Percentiles rank a stretch among this genome's conserved stretches.
Evolutionary conservation across 225 moss, liverwort and hornwort genomes (phyloP).

Genomic region (Takakia lepidozioides): DNA sequence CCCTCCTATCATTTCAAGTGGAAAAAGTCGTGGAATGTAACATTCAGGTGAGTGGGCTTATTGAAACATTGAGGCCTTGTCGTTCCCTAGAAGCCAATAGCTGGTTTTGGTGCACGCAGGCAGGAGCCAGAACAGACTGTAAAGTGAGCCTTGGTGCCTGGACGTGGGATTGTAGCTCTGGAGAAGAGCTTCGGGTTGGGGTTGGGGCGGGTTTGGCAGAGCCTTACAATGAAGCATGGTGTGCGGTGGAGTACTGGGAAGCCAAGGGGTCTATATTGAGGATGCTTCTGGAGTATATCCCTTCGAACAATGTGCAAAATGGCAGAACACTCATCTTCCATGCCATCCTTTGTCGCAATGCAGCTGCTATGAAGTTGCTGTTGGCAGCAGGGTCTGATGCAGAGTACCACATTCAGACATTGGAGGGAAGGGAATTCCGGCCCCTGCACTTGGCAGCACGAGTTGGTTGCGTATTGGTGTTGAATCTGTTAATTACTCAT

Average conservation of each 20-base stretch:
- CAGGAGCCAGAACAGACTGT: slow-evolving; percentile 38
- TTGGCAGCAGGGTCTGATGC: slow-evolving; percentile 35
- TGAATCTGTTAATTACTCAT: slow-evolving; percentile 27
- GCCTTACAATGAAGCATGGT: slow-evolving; percentile 52
- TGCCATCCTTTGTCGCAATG: slow-evolving; percentile 36
- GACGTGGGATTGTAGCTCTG: slow-evolving; percentile 45
- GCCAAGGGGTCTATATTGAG: slow-evolving; percentile 22
- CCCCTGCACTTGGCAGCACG: slow-evolving; percentile 47
- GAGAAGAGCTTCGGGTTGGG: slow-evolving; percentile 46
- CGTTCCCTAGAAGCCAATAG: neutral
- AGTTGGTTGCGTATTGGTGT: slow-evolving; percentile 26
- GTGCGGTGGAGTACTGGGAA: slow-evolving; percentile 56
- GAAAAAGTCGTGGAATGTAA: too few relatives aligned
- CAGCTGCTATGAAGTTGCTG: slow-evolving; percentile 26
- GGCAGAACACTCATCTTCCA: slow-evolving; percentile 42
- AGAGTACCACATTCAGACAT: slow-evolving; percentile 24
- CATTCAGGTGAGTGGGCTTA: too few relatives aligned
- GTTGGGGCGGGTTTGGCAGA: slow-evolving; percentile 33
- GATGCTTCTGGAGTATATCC: slow-evolving; percentile 25
- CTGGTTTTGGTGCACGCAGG: slow-evolving; percentile 13
- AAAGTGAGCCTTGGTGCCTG: slow-evolving; percentile 41
- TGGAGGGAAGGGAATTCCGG: slow-evolving; percentile 26
- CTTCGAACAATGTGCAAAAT: slow-evolving; percentile 34
- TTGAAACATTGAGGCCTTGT: neutral
- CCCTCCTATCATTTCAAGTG: too few relatives aligned